Evolutionary conservation across 129 eudicot genomes (phyloP), one percentile per base, ranked within the genome.

Genomic region (Ambrosia trifida): DNA sequence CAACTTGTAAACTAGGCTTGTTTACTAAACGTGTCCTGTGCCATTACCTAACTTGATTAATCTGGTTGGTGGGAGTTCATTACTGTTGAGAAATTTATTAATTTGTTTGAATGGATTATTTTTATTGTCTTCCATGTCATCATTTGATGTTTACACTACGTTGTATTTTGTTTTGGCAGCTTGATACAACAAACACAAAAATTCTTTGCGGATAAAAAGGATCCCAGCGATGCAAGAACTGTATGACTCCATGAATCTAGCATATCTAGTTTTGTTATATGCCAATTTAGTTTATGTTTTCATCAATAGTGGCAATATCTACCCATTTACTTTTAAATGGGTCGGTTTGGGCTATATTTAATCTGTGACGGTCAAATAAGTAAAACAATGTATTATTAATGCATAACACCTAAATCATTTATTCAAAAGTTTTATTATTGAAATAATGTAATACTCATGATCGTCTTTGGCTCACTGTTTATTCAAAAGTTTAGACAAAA

Each of bases 131-230:
- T 74, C 44, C 56, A 64, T 24, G 58, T 61, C 71, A 20, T 49
- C 62, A 24, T 66, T 18, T 65, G 72, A 77, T 74, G 60, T 68
- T 74, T 57, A 66, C 69, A 68, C 18, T 11, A 53, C 47, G 50
- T 18, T 50, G 8, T 64, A 35, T 79, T 70, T 44, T 59, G 63
- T 81, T 79, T 84, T 78, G 84, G 85, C 90, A 89, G 96, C 88
- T 82, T 89, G 83, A 78, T 89, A 70, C 93, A 86, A 74, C 96
- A 89, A 81, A 78, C 83, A 49, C 93, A 84, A 67, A 89, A 82
- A 49, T 89, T 84, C 81, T 83, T 89, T 81, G 79, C 71, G 66
- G 96, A 87, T 74, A 81, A 85, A 16, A 84, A 83, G 70, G 93
- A 84, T 68, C 66, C 86, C 36, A 68, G 73, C 60, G 90, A 84